Percentiles rank a stretch among this genome's conserved stretches.
These are phyloP conservation scores for Cornus controversa DNA, from an alignment of 148 eudicot species.

Conservation along the genomic window DNA sequence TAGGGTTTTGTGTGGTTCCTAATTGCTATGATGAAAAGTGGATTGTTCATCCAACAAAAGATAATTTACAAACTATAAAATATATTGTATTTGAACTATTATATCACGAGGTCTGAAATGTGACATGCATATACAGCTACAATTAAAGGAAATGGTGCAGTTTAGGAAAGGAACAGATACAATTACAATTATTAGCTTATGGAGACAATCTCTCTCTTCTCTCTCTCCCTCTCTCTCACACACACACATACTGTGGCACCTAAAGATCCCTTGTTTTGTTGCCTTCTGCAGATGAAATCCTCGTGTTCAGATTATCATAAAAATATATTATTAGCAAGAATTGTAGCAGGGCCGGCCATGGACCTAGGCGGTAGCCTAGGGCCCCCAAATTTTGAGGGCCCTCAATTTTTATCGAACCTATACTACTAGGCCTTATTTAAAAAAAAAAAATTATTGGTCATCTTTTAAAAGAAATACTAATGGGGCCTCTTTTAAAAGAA, in stretches of 20 bases:
- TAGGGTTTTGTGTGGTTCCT: not conserved
- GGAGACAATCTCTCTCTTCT: not conserved
- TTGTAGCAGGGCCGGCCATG: too few relatives aligned
- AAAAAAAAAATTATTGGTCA: too few relatives aligned
- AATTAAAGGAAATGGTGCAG: too few relatives aligned
- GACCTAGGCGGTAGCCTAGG: too few relatives aligned
- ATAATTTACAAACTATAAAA: not conserved
- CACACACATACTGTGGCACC: not conserved
- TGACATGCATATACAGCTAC: slow-evolving; percentile 5
- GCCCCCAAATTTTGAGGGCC: too few relatives aligned
- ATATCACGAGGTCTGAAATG: not conserved
- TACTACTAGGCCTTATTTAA: too few relatives aligned
- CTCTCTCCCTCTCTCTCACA: not conserved
- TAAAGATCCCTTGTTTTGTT: not conserved
- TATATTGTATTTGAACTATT: not conserved
- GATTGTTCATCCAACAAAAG: not conserved
- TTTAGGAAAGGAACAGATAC: not conserved
- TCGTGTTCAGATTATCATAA: not conserved
- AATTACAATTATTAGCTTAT: not conserved
- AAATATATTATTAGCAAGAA: not conserved
- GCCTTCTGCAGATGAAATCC: not conserved
- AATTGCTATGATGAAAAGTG: not conserved
- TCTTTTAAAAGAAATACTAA: too few relatives aligned
- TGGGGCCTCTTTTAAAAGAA: too few relatives aligned
- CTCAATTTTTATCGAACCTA: too few relatives aligned